Evolutionary conservation across 139 green algal species (phyloP), one percentile per base, ranked within the genome.

Genomic region (Coelastrella sp.): DNA sequence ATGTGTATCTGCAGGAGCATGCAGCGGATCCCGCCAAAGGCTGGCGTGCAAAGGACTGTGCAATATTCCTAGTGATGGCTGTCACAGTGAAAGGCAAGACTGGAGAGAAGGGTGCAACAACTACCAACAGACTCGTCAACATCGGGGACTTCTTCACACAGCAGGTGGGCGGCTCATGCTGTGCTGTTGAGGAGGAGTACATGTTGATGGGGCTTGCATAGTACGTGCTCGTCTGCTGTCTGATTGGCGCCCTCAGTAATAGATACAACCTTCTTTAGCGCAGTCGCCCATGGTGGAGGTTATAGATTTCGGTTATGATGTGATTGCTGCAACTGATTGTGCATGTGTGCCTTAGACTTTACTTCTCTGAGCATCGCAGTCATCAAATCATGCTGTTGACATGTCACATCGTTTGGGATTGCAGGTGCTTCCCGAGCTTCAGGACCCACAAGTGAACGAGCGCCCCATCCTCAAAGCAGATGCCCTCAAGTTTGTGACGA

Each of bases 21-120:
- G 92, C 89, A 0, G 61, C 87, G 17, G 93, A 95, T 78, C 96
- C 97, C 8, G 75, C 77, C 10, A 47, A 80, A 73, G 94, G 94
- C 91, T 99, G 97, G 97, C 95, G 95, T 58, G 95, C 96, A 77
- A 99, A 99, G 94, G 98, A 99, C 94, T 97, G 94, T 77, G 98
- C 98, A 2, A 95, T 99, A 17, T 99, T 98, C 92, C 96, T 99
- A 82, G 97, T 99, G 14, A 93, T 98, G 19, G 97, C 98, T 56
- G 93, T 99, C 6, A 96, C 98, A 13, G 97, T 98, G 73, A 94
- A 94, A 14, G 96, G 96, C 73, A 97, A 97, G 83, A 99, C 97
- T 14, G 95, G 93, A 13, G 96, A 95, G 5, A 86, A 93, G 4
- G 98, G 98, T 23, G 98, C 98, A 11, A 99, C 97, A 22, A 93